These are phyloP conservation scores for Suillus variegatus DNA, from an alignment of 768 basidiomycete species.

Conservation along the genomic window DNA sequence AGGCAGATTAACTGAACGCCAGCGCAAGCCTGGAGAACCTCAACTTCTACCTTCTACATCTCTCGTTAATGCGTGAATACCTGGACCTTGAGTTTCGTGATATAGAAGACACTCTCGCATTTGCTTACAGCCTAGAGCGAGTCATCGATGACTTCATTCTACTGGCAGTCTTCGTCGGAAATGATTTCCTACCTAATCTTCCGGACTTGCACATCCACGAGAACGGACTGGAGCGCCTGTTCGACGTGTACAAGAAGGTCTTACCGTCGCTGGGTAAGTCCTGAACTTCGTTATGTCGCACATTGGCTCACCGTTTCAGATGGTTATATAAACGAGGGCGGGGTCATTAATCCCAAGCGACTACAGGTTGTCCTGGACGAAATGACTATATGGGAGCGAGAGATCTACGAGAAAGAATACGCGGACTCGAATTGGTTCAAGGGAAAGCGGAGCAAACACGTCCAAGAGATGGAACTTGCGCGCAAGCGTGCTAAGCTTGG, in stretches of 20 bases:
- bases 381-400: conserved; percentile 85
- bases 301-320: conserved; percentile 43
- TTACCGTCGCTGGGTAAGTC: conserved; percentile 70
- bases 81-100: conserved; percentile 92
- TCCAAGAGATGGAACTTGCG: conserved; percentile 63
- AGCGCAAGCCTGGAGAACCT: conserved; percentile 61
- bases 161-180: conserved; percentile 95
- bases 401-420: conserved; percentile 90
- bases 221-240: conserved; percentile 90
- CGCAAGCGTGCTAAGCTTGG: conserved; percentile 63
- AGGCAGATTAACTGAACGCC: conserved; percentile 12
- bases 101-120: conserved; percentile 65
- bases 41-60: conserved; percentile 93
- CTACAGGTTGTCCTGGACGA: conserved; percentile 88
- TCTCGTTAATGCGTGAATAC: conserved; percentile 95
- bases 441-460: conserved; percentile 82
- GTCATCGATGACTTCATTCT: conserved; percentile 98
- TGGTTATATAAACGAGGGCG: conserved; percentile 92
- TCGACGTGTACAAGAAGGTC: conserved; percentile 94
- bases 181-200: conserved; percentile 95
- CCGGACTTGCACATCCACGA: conserved; percentile 98
- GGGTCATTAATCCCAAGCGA: conserved; percentile 75
- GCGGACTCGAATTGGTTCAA: conserved; percentile 92
- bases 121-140: conserved; percentile 87
- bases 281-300: not conserved